Evolutionary conservation across 2,329 filamentous ascomycete genomes (phyloP), one percentile per base, ranked within the genome.

Genomic region (Graphiopsis chlorocephala): DNA sequence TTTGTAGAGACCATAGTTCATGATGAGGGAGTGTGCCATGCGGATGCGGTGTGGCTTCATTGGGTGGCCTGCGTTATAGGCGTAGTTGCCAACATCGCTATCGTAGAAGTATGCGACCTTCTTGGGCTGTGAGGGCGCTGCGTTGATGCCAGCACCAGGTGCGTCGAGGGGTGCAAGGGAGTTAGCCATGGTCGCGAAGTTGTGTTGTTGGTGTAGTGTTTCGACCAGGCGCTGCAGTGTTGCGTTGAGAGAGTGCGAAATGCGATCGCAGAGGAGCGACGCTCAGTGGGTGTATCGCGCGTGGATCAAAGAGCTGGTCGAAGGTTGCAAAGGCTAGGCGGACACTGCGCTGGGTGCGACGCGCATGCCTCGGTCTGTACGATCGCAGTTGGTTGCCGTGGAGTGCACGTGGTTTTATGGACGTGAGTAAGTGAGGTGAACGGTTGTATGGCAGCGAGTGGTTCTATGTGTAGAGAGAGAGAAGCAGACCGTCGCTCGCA

Each of bases 31-130:
- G 70, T 82, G 79, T 38, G 79, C 86, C 84, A 90, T 88, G 70
- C 88, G 83, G 78, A 90, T 90, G 68, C 88, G 81, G 74, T 86
- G 85, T 42, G 86, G 86, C 77, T 88, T 88, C 86, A 89, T 89
- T 35, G 87, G 86, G 78, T 84, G 86, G n/a, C 85, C 85, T 14
- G 86, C 84, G 65, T 96, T 92, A 75, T 98, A 98, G 76, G 94
- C 93, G 82, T 97, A 98, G 79, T 98, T 98, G 69, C 94, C 94
- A 75, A 98, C 95, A 80, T 98, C 94, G 3, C 92, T 96, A 76
- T 98, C 94, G 84, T 98, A 98, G 79, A 98, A 98, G 81, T 98
- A 98, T 64, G 94, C 94, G 65, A 98, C 92, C 76, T 94, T 92
- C 81, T 95, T 96, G 76, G 85, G 85, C 71, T 82, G 81, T 28